These are phyloP conservation scores for Termitomyces sp. DNA, from an alignment of 768 basidiomycete species.

Conservation along the genomic window DNA sequence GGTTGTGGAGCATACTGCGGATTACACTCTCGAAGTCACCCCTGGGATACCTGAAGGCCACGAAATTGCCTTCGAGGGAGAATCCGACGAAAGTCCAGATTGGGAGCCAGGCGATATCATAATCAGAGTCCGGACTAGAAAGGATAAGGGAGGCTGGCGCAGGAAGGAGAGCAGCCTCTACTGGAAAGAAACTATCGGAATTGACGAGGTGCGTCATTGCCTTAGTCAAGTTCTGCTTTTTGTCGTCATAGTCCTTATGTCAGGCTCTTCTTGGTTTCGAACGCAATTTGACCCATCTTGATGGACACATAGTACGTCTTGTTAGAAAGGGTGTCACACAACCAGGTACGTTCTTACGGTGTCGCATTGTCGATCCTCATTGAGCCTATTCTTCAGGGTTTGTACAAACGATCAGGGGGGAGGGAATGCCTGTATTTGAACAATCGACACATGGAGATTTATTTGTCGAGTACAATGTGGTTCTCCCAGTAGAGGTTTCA, in stretches of 20 bases:
- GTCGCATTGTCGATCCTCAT: not conserved
- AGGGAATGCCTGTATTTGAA: constrained; percentile 84
- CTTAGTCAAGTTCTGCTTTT: not conserved
- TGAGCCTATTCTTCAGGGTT: constrained; percentile 46
- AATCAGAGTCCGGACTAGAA: constrained; percentile 76
- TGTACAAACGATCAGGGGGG: constrained; percentile 80
- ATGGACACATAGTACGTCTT: constrained; percentile 75
- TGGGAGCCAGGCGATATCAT: constrained; percentile 96
- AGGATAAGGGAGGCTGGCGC: constrained; percentile 76
- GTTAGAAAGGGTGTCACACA: constrained; percentile 83
- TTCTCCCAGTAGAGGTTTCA: constrained; percentile 75
- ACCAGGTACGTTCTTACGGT: constrained; percentile 55
- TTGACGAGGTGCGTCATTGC: constrained; percentile 72
- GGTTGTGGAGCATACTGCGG: constrained; percentile 75
- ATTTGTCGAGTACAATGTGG: constrained; percentile 91
- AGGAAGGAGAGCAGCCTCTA: constrained; percentile 90
- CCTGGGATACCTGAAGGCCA: constrained; percentile 91
- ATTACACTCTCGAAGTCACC: constrained; percentile 81
- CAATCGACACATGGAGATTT: constrained; percentile 70
- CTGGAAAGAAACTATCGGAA: constrained; percentile 86
- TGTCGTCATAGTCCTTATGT: not conserved
- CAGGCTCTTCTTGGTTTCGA: constrained; percentile 98
- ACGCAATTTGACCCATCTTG: constrained; percentile 87
- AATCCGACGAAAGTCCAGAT: constrained; percentile 93
- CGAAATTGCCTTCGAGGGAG: constrained; percentile 93